Evolutionary conservation across 2,329 filamentous ascomycete species (phyloP).

Genomic region (Fusarium kyushuense): DNA sequence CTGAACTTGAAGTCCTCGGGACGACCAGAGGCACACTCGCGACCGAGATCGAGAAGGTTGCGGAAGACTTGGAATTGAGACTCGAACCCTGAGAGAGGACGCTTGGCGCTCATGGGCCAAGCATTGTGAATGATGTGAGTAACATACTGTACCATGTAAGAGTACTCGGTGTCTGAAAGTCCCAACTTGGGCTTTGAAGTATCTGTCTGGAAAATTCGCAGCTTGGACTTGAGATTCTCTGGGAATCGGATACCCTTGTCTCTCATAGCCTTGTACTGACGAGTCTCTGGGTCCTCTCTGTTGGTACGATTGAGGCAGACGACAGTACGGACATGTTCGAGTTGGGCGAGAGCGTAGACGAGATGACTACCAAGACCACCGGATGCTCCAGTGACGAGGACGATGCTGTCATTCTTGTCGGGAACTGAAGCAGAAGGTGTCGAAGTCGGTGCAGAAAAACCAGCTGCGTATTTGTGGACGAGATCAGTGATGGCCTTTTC

Average conservation of each 20-base stretch:
- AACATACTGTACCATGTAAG: neutral
- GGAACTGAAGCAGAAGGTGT: neutral
- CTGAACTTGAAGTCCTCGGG: conserved; percentile 29
- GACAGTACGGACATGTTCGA: conserved; percentile 19
- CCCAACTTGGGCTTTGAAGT: conserved; percentile 21
- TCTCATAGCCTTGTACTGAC: conserved; percentile 32
- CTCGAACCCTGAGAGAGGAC: conserved; percentile 32
- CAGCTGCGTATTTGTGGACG: conserved; percentile 13
- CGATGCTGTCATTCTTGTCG: neutral
- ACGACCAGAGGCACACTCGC: neutral
- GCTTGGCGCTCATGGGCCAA: conserved; percentile 44
- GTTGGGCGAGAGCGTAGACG: conserved; percentile 25
- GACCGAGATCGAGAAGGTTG: conserved; percentile 24
- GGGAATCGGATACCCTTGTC: conserved; percentile 35
- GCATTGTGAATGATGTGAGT: conserved; percentile 41
- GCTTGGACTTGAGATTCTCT: conserved; percentile 17
- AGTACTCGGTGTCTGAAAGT: neutral
- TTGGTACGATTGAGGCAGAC: conserved; percentile 28
- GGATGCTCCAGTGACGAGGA: conserved; percentile 21
- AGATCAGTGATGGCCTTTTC: conserved; percentile 17
- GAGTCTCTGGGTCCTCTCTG: neutral
- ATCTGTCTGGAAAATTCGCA: conserved; percentile 15
- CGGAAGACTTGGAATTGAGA: conserved; percentile 40
- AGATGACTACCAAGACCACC: conserved; percentile 30
- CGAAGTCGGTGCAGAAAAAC: conserved; percentile 2